Percentiles rank a stretch among this genome's conserved stretches.
Evolutionary conservation across 805 yeast genomes (phyloP).

Genomic region (Zygosaccharomyces gambellarensis): DNA sequence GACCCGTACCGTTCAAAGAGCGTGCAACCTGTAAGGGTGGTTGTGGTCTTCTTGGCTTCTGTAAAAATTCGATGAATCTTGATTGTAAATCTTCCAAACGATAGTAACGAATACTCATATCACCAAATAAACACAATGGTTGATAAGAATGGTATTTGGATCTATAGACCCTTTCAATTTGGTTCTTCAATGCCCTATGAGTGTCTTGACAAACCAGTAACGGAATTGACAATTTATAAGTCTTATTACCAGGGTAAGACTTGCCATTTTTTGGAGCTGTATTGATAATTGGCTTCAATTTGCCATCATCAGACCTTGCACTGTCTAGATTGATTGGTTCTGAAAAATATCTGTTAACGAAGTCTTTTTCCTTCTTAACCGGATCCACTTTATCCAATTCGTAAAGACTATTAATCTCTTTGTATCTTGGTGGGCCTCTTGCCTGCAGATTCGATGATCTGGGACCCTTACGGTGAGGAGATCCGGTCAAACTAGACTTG

Average conservation of each 20-base stretch:
- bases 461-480: slow-evolving; percentile 4
- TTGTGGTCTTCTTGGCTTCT: slow-evolving; percentile 4
- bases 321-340: slow-evolving; percentile 12
- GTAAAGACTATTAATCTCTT: slow-evolving; percentile 8
- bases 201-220: slow-evolving; percentile 5
- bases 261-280: slow-evolving; percentile 8
- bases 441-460: slow-evolving; percentile 3
- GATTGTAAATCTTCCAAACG: slow-evolving; percentile 10
- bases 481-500: not conserved
- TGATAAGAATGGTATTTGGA: slow-evolving; percentile 10
- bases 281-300: slow-evolving; percentile 16
- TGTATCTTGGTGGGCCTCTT: slow-evolving; percentile 1
- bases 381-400: slow-evolving; percentile 1
- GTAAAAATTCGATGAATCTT: slow-evolving; percentile 3
- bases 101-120: slow-evolving; percentile 4
- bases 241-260: slow-evolving; percentile 1
- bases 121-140: slow-evolving; percentile 15
- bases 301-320: slow-evolving; percentile 9
- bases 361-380: slow-evolving; percentile 1
- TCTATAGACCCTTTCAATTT: slow-evolving; percentile 12
- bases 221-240: slow-evolving; percentile 16
- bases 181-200: slow-evolving; percentile 5
- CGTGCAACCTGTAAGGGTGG: slow-evolving; percentile 5
- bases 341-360: slow-evolving; percentile 11
- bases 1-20: slow-evolving; percentile 13